Conservation (phyloP, 352 stramenopile species). For the Pythium aquatile region DNA sequence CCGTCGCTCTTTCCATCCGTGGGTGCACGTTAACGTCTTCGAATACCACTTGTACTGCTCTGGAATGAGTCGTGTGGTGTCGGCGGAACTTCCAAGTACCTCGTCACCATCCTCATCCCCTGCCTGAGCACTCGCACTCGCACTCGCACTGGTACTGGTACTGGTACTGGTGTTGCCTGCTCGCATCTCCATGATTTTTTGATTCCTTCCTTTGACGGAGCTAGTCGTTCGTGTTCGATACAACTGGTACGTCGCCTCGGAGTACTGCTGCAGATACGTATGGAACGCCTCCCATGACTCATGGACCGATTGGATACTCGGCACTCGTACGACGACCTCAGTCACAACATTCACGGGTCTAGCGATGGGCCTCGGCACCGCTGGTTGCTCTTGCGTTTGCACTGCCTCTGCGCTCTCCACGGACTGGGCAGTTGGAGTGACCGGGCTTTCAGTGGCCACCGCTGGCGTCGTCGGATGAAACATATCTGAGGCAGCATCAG, state of each 20-base stretch:
- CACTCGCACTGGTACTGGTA: not conserved
- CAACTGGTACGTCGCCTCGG: conserved; percentile 61
- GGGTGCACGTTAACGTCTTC: conserved; percentile 76
- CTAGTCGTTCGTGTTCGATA: conserved; percentile 78
- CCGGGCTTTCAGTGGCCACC: not conserved
- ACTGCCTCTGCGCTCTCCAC: not conserved
- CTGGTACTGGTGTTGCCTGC: not conserved
- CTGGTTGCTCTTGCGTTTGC: not conserved
- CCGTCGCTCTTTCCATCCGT: conserved; percentile 80
- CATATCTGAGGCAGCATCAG: not conserved
- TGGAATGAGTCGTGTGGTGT: conserved; percentile 43
- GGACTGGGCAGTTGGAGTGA: not conserved
- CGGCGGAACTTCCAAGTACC: not conserved
- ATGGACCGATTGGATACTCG: conserved; percentile 50
- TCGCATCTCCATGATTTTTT: conserved; percentile 58
- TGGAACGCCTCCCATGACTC: conserved; percentile 76
- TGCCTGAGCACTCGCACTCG: not conserved
- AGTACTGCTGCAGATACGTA: conserved; percentile 54
- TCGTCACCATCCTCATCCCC: not conserved
- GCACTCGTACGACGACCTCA: conserved; percentile 63
- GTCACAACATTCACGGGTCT: conserved; percentile 16
- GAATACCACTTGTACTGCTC: conserved; percentile 79
- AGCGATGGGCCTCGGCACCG: not conserved
- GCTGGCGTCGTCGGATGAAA: not conserved
- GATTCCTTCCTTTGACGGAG: conserved; percentile 63